Evolutionary conservation across 2,329 filamentous ascomycete species (phyloP), one percentile per base, ranked within the genome.

Genomic region (Aquanectria penicillioides): DNA sequence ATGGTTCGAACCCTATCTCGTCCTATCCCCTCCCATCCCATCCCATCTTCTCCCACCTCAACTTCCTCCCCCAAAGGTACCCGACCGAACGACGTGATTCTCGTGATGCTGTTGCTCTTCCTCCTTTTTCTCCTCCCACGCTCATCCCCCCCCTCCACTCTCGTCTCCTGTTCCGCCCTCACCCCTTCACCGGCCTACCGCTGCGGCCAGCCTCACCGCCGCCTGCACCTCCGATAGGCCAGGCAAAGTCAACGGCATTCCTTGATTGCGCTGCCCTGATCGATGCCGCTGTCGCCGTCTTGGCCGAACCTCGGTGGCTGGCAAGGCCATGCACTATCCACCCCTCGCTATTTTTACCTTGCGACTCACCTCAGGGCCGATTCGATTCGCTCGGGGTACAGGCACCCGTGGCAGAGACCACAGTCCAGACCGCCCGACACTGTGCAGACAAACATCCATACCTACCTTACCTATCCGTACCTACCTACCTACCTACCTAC

Each of bases 201-300:
- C 61, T 57, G 51, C 38, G 26, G 34, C 61, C 63, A 68, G 61
- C 66, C 59, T 66, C 61, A 61, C 57, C 58, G 56, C 38, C 33
- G 41, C 38, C 60, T 67, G 60, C 51, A 62, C 29, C 29, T 57
- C 49, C 36, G 40, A 66, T 68, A 65, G 62, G 61, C 37, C 48
- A n/a, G n/a, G n/a, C n/a, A 31, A 51, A 43, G 41, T 18, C 26
- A 40, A 36, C 20, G 46, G 38, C 15, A 37, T 18, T 36, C 25
- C 37, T 51, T 57, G 48, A 44, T 43, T 15, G 15, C 38, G 37
- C 26, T 66, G 36, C 28, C 31, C 46, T 56, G 49, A 51, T 52
- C 40, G 37, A 50, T 55, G 62, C 58, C 26, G 33, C 29, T 49
- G 41, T 37, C 29, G 22, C 38, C 15, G 43, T 37, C 23, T 50